Base-by-base conservation (phyloP, 1,139 yeast species). In the Saccharomycopsis hybrid region DNA sequence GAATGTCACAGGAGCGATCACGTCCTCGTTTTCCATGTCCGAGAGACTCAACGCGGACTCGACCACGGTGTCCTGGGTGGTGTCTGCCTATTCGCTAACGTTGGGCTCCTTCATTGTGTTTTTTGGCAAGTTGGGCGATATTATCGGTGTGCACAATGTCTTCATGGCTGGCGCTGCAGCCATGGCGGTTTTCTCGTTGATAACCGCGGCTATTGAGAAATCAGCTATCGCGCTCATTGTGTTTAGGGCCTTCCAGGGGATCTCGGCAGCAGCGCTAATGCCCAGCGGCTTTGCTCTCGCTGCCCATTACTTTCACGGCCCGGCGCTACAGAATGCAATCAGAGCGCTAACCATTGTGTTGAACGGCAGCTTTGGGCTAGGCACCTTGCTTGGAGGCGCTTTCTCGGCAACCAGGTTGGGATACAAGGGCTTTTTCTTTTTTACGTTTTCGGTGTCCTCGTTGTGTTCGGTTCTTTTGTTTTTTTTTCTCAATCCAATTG, bases 161-260 rank as follows among this genome's bases (percentile, higher is more conserved):
- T 66, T 58, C 43, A 43, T 51, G 40, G 18, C 46, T 28, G 62
- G 62, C 3, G 51, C 56, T 48, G 46, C 53, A 2, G 27, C 54
- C 4, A 48, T 66, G 45, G 54, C 62, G 27, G 39, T 65, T 1
- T 63, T 63, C 47, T 55, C 65, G n/a, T 53, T 66, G 29, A 54
- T 68, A 7, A 49, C 55, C 51, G 71, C 69, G 3, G 56, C 58
- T 3, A 55, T 56, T n/a, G 62, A 60, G 13, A 57, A 61, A 40
- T 50, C 62, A 7, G 57, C 63, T 44, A 65, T 57, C 7, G 54
- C 68, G 24, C 52, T 56, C 29, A 60, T 63, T 49, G 60, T 66
- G 1, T 64, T 68, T 40, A 57, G 71, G 54, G 69, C 71, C 1
- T 43, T 68, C 2, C 71, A 67, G 56, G 71, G 71, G n/a, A 53